phyloP scores from a whole-genome alignment of 257 asterid species.

The Catharanthus roseus region DNA sequence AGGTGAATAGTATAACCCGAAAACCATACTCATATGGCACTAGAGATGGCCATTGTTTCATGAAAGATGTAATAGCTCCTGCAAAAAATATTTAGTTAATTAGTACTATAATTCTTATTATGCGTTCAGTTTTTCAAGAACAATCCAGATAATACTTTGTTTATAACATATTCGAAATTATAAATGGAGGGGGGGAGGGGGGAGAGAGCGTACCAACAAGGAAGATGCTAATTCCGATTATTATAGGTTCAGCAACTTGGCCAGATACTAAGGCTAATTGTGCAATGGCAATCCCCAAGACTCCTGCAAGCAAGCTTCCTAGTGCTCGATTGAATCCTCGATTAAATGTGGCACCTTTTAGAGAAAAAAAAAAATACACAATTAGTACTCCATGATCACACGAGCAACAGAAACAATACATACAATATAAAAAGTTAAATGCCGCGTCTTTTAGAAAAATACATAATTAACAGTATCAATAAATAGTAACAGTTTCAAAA shows the following conservation, averaged over 20 bases:
- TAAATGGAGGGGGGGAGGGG: no score
- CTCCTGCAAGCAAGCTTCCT: conserved; percentile 66
- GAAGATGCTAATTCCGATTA: conserved; percentile 68
- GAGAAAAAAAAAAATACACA: background rate
- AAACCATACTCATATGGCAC: conserved; percentile 65
- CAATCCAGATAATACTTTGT: no score
- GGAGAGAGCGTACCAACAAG: conserved; percentile 63
- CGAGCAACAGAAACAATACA: no score
- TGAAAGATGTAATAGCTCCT: conserved; percentile 58
- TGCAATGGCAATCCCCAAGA: conserved; percentile 40
- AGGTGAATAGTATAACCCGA: conserved; percentile 61
- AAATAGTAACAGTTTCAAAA: no score
- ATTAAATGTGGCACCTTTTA: conserved; percentile 55
- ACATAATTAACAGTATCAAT: no score
- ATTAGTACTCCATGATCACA: no score
- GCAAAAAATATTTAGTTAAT: no score
- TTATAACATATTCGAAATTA: no score
- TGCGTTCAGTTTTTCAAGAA: no score
- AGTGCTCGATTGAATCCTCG: conserved; percentile 69
- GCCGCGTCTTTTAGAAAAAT: no score
- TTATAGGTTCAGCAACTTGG: conserved; percentile 46
- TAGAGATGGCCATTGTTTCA: conserved; percentile 68
- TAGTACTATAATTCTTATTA: background rate
- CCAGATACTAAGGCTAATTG: conserved; percentile 51
- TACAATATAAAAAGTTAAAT: no score